Percentiles rank a stretch among this genome's conserved stretches.
Evolutionary conservation across 345 rosid species (phyloP).

Genomic region (Leavenworthia alabamica): DNA sequence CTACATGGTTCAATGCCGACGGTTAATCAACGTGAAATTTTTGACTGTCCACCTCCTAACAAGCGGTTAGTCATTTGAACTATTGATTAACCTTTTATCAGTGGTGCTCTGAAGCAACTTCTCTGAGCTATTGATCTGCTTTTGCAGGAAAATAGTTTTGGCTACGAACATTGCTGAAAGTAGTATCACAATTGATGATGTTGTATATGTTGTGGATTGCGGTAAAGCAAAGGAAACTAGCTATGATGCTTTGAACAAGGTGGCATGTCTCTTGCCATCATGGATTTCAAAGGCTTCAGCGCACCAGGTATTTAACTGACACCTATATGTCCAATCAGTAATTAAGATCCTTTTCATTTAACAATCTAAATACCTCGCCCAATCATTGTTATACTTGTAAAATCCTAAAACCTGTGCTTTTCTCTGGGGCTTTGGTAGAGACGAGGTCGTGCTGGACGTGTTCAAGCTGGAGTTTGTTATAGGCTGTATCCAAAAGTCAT

Average conservation of each 20-base stretch:
- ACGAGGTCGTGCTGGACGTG: constrained; percentile 98
- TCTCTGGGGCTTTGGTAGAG: constrained; percentile 42
- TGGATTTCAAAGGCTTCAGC: constrained; percentile 98
- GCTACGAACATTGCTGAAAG: constrained; percentile 98
- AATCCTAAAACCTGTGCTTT: neutral
- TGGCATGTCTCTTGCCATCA: constrained; percentile 89
- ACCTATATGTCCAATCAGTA: neutral
- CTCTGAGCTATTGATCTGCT: neutral
- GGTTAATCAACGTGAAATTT: constrained; percentile 77
- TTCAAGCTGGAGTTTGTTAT: constrained; percentile 92
- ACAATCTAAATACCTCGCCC: too few species aligned
- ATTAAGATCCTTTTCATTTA: neutral
- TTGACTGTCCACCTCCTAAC: constrained; percentile 70
- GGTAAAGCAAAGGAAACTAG: constrained; percentile 98
- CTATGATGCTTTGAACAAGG: constrained; percentile 93
- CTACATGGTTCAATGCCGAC: constrained; percentile 97
- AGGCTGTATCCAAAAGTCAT: constrained; percentile 82
- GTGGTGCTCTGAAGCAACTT: neutral
- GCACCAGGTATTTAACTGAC: constrained; percentile 56
- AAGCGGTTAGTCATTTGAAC: constrained; percentile 43
- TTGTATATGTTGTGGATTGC: constrained; percentile 91
- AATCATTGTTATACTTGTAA: neutral
- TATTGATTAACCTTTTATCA: constrained; percentile 10
- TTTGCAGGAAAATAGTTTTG: constrained; percentile 79
- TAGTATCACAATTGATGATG: constrained; percentile 94